Evolutionary conservation across 495 filamentous ascomycete species (phyloP).

Genomic region (Annulohypoxylon bovei): DNA sequence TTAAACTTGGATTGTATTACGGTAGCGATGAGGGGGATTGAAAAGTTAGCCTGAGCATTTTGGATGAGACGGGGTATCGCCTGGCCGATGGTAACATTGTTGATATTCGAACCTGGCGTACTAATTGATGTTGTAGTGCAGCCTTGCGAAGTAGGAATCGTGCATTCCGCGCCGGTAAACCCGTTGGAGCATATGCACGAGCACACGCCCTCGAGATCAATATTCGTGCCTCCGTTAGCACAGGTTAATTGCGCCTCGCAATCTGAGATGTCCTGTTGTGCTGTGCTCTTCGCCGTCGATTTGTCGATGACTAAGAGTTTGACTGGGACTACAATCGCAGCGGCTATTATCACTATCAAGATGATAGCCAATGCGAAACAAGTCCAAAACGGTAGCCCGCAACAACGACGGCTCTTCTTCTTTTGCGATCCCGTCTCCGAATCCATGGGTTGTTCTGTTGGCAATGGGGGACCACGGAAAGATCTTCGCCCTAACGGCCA

Average conservation of each 20-base stretch:
- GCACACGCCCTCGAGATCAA: constrained; percentile 72
- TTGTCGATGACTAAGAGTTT: constrained; percentile 79
- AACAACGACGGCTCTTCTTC: constrained; percentile 59
- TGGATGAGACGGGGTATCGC: constrained; percentile 77
- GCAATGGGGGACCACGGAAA: constrained; percentile 36
- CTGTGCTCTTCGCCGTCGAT: constrained; percentile 42
- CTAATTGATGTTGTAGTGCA: constrained; percentile 75
- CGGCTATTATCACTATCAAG: constrained; percentile 78
- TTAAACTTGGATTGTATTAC: constrained; percentile 81
- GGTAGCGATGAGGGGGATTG: constrained; percentile 72
- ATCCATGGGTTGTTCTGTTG: constrained; percentile 21
- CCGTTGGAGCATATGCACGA: constrained; percentile 88
- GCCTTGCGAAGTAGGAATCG: constrained; percentile 64
- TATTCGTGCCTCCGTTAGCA: constrained; percentile 81
- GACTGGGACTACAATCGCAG: constrained; percentile 87
- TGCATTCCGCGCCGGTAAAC: constrained; percentile 83
- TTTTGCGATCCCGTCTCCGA: constrained; percentile 30
- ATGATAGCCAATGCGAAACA: constrained; percentile 77
- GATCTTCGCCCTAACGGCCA: constrained; percentile 56
- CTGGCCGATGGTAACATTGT: constrained; percentile 81
- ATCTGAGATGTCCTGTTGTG: constrained; percentile 49
- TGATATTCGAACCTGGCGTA: constrained; percentile 55
- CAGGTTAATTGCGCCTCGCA: constrained; percentile 70
- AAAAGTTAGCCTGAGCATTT: constrained; percentile 73
- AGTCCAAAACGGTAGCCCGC: constrained; percentile 84